A percentile compares a stretch with the other conserved stretches of the same genome.
phyloP scores from a whole-genome alignment of 768 basidiomycete genomes.

The Boletales sp. region DNA sequence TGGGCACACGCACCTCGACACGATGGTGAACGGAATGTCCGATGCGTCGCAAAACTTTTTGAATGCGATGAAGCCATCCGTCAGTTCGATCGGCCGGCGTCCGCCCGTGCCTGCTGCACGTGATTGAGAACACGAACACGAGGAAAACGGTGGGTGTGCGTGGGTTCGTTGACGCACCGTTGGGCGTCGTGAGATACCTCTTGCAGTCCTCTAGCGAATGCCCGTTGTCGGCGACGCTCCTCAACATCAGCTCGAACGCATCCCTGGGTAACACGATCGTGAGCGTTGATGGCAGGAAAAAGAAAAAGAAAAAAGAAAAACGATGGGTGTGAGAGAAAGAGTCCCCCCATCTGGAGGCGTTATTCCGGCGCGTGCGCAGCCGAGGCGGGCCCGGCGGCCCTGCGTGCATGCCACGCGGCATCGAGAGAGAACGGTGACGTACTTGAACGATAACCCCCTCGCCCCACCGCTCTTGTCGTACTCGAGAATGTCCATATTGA shows the following conservation, averaged over 20 bases:
- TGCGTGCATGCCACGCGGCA: not conserved
- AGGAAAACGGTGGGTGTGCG: too few relatives aligned
- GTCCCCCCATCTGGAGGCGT: not conserved
- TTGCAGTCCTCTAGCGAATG: conserved; percentile 87
- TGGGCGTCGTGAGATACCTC: conserved; percentile 62
- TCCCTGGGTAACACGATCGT: conserved; percentile 52
- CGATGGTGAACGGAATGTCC: conserved; percentile 87
- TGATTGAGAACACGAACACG: too few relatives aligned
- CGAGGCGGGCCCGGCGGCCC: not conserved
- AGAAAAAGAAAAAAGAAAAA: not conserved
- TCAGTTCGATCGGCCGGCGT: conserved; percentile 10
- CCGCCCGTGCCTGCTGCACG: conserved; percentile 10
- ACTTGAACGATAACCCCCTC: conserved; percentile 35
- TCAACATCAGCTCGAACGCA: conserved; percentile 82
- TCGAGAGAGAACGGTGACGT: conserved; percentile 30
- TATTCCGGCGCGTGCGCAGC: not conserved
- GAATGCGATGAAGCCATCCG: conserved; percentile 79
- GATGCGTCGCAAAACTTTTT: conserved; percentile 76
- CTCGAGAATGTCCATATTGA: conserved; percentile 70
- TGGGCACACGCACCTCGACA: conserved; percentile 64
- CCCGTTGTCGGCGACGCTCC: conserved; percentile 69
- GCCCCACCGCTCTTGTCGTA: conserved; percentile 17
- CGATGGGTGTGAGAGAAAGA: conserved; percentile 6
- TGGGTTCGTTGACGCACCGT: too few relatives aligned
- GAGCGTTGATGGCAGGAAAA: conserved; percentile 1